These are phyloP conservation scores for Fusarium oligoseptatum DNA, from an alignment of 2,329 filamentous ascomycete species.

Conservation along the genomic window DNA sequence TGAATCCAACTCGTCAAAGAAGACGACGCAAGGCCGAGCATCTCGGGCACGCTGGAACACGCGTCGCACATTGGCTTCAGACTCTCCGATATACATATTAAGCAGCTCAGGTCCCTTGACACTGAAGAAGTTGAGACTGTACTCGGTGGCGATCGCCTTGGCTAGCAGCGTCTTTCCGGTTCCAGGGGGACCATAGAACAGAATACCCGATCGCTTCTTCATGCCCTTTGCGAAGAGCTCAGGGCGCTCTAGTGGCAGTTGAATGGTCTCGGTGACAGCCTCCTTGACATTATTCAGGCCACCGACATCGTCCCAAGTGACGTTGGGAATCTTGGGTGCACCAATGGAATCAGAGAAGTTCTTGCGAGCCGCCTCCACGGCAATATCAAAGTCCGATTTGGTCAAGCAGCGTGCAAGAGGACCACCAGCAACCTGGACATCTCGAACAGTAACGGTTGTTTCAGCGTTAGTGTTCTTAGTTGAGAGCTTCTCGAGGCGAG, in stretches of 20 bases:
- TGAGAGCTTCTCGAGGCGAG: slow-evolving; percentile 82
- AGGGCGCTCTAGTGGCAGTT: slow-evolving; percentile 89
- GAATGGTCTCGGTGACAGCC: slow-evolving; percentile 96
- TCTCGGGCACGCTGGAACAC: slow-evolving; percentile 91
- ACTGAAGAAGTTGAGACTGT: slow-evolving; percentile 94
- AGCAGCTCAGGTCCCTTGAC: slow-evolving; percentile 92
- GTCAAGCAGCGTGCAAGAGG: slow-evolving; percentile 82
- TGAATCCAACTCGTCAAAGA: slow-evolving; percentile 93
- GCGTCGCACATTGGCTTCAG: slow-evolving; percentile 89
- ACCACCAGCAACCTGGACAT: slow-evolving; percentile 91
- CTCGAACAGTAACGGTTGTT: slow-evolving; percentile 73
- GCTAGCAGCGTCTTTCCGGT: slow-evolving; percentile 94
- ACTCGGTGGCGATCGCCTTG: slow-evolving; percentile 93
- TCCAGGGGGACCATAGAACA: slow-evolving; percentile 92
- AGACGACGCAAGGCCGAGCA: slow-evolving; percentile 88
- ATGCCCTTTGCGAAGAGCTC: slow-evolving; percentile 97
- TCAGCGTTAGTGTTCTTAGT: slow-evolving; percentile 55
- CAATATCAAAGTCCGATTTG: slow-evolving; percentile 88
- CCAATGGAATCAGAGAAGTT: slow-evolving; percentile 98
- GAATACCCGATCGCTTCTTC: slow-evolving; percentile 95
- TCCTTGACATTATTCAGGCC: slow-evolving; percentile 95
- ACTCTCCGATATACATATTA: slow-evolving; percentile 97
- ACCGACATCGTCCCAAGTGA: slow-evolving; percentile 96
- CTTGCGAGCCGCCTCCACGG: slow-evolving; percentile 94
- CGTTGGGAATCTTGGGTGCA: slow-evolving; percentile 97